Conservation (phyloP, 2,329 filamentous ascomycete species). For the Microsporum ferrugineum region DNA sequence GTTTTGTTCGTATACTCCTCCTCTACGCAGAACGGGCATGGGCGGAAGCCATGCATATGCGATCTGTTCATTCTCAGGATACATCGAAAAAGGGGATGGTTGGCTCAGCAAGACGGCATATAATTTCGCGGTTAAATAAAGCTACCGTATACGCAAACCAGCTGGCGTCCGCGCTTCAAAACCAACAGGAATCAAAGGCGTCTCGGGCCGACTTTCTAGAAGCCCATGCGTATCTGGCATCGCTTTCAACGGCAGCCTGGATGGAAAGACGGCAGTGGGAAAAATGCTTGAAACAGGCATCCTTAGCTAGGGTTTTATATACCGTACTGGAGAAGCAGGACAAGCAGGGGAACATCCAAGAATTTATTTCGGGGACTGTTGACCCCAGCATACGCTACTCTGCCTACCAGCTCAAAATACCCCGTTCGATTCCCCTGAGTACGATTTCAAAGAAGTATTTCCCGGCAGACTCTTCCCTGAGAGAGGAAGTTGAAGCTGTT, state of each 20-base stretch:
- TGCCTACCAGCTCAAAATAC: slow-evolving; percentile 80
- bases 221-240: slow-evolving; percentile 68
- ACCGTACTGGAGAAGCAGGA: slow-evolving; percentile 53
- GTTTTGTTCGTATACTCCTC: slow-evolving; percentile 66
- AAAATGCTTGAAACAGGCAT: slow-evolving; percentile 61
- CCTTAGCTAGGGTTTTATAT: slow-evolving; percentile 72
- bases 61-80: slow-evolving; percentile 66
- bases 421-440: slow-evolving; percentile 70
- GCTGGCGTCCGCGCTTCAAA: slow-evolving; percentile 55
- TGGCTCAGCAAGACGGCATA: slow-evolving; percentile 71
- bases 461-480: slow-evolving; percentile 49
- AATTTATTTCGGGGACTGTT: slow-evolving; percentile 71
- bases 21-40: slow-evolving; percentile 82
- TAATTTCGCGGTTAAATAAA: slow-evolving; percentile 76
- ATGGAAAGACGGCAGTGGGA: slow-evolving; percentile 89
- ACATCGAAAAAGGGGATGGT: slow-evolving; percentile 60
- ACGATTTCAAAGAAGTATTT: slow-evolving; percentile 72
- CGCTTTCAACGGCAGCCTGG: slow-evolving; percentile 62
- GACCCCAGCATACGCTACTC: slow-evolving; percentile 92
- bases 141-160: slow-evolving; percentile 58
- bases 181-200: slow-evolving; percentile 53
- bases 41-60: slow-evolving; percentile 94
- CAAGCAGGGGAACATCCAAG: slow-evolving; percentile 70
- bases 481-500: slow-evolving; percentile 56
- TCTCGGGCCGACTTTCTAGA: slow-evolving; percentile 64